These are phyloP conservation scores for Talaromyces amestolkiae DNA, from an alignment of 2,329 filamentous ascomycete genomes.

Conservation along the genomic window DNA sequence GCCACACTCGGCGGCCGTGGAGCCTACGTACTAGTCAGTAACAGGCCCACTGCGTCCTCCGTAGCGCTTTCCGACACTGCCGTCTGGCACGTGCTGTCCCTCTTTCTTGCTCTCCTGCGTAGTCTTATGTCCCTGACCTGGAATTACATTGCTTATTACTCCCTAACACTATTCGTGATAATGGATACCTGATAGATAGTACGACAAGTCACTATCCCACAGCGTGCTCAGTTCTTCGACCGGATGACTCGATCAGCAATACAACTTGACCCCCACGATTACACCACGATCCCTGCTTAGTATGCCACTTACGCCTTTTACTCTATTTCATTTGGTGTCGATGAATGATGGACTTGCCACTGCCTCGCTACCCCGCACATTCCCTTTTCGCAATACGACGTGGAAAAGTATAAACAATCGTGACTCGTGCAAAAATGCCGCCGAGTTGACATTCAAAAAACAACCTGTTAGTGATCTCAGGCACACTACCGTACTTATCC, in stretches of 20 bases:
- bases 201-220: no score
- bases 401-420: neutral
- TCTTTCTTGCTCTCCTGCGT: neutral
- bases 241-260: neutral
- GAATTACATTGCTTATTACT: no score
- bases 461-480: neutral
- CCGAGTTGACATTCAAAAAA: neutral
- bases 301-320: neutral
- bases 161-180: no score
- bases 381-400: neutral
- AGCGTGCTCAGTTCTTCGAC: neutral
- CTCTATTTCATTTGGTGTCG: slow-evolving; percentile 6
- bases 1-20: slow-evolving; percentile 12
- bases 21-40: neutral
- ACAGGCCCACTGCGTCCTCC: neutral
- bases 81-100: neutral
- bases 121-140: neutral
- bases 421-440: neutral
- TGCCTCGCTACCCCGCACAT: slow-evolving; percentile 2
- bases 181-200: no score
- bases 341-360: neutral
- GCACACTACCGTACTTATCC: neutral
- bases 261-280: neutral
- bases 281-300: slow-evolving; percentile 1
- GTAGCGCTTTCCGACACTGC: neutral